Conservation (phyloP, 345 rosid species). For the Gossypium arboreum region DNA sequence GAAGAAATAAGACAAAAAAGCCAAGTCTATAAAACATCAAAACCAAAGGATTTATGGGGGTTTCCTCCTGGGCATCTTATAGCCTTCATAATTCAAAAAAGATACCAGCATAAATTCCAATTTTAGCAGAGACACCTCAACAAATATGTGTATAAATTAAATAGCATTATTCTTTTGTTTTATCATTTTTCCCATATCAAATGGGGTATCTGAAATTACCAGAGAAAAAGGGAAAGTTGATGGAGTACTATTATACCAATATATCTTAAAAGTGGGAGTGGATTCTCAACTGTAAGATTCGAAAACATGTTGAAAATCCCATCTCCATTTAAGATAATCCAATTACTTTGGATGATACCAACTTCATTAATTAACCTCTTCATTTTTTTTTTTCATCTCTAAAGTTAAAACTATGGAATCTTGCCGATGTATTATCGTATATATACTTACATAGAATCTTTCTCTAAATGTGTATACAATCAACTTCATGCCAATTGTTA, state of each 20-base stretch:
- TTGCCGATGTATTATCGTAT: neutral
- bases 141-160: neutral
- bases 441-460: neutral
- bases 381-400: neutral
- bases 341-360: neutral
- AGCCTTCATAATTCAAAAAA: constrained; percentile 15
- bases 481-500: neutral
- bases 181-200: neutral
- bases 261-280: constrained; percentile 19
- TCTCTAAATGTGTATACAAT: neutral
- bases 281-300: constrained; percentile 27
- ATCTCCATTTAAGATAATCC: neutral
- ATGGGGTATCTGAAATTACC: constrained; percentile 20
- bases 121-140: constrained; percentile 8
- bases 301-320: neutral
- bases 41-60: neutral
- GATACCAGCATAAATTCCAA: constrained; percentile 30
- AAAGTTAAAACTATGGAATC: neutral
- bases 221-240: constrained; percentile 11
- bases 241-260: neutral
- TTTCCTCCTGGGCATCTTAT: constrained; percentile 21
- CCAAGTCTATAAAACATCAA: neutral
- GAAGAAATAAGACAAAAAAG: neutral
- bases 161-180: neutral
- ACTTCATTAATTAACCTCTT: neutral